Percentiles rank a stretch among this genome's conserved stretches.
phyloP scores from a whole-genome alignment of 2,329 filamentous ascomycete species.

The Plenodomus biglobosus region DNA sequence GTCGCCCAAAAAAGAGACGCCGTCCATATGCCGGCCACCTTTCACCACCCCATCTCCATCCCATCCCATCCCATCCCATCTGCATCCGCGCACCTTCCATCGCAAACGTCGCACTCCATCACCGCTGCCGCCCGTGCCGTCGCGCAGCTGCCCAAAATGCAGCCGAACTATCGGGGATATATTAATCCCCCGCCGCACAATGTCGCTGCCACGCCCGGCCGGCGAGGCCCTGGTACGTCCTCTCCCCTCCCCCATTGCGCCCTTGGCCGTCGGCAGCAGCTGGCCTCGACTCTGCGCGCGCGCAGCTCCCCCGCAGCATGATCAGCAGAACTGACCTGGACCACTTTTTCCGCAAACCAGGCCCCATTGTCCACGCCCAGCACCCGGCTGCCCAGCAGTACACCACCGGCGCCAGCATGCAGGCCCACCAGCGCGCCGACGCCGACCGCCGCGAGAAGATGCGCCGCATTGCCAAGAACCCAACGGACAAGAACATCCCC shows the following conservation, averaged over 20 bases:
- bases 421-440: constrained; percentile 50
- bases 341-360: constrained; percentile 50
- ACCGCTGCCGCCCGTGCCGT: constrained; percentile 30
- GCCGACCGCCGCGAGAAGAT: constrained; percentile 64
- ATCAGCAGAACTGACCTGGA: constrained; percentile 53
- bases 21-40: constrained; percentile 15
- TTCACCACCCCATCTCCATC: constrained; percentile 1
- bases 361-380: constrained; percentile 49
- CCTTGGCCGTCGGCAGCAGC: background rate
- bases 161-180: constrained; percentile 51
- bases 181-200: constrained; percentile 44
- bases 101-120: constrained; percentile 30
- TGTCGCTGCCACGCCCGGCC: constrained; percentile 40
- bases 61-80: constrained; percentile 15
- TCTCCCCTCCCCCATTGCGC: constrained; percentile 1
- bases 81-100: constrained; percentile 22
- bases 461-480: constrained; percentile 81
- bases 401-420: constrained; percentile 42
- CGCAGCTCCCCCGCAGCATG: constrained; percentile 31
- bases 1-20: constrained; percentile 26
- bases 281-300: constrained; percentile 1
- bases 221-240: constrained; percentile 47
- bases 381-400: constrained; percentile 54
- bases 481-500: constrained; percentile 92
- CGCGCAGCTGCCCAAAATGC: constrained; percentile 41